Conservation (phyloP, 2,329 filamentous ascomycete genomes). For the Chrysoporthe puriensis region DNA sequence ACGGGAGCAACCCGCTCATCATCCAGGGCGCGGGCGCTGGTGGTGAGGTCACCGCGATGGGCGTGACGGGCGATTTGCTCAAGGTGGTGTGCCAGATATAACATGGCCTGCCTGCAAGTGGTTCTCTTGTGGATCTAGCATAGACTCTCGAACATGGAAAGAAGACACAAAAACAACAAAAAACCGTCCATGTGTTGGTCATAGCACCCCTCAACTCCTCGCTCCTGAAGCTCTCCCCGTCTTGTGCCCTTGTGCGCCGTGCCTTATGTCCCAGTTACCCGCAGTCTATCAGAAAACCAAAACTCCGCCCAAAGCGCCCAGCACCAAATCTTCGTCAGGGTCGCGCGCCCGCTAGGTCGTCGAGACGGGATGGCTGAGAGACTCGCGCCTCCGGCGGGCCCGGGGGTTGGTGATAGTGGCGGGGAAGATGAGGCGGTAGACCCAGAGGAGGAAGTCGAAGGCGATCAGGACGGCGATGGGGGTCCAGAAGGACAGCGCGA, state of each 20-base stretch:
- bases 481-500: slow-evolving; percentile 51
- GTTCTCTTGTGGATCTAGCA: not conserved
- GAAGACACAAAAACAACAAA: slow-evolving; percentile 1
- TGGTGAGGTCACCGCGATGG: slow-evolving; percentile 96
- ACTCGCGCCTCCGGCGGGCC: slow-evolving; percentile 29
- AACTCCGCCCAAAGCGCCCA: not conserved
- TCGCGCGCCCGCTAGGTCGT: slow-evolving; percentile 24
- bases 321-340: not conserved
- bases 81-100: slow-evolving; percentile 79
- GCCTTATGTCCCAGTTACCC: slow-evolving; percentile 3
- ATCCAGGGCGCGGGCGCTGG: slow-evolving; percentile 94
- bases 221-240: slow-evolving; percentile 12
- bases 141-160: slow-evolving; percentile 2
- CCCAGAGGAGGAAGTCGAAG: slow-evolving; percentile 57
- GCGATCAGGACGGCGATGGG: slow-evolving; percentile 53
- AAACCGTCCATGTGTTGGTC: not conserved
- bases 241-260: slow-evolving; percentile 13
- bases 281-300: not conserved
- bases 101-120: slow-evolving; percentile 4
- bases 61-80: slow-evolving; percentile 89
- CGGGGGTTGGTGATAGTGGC: slow-evolving; percentile 19
- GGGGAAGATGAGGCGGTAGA: slow-evolving; percentile 49
- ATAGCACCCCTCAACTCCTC: slow-evolving; percentile 20
- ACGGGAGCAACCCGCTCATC: slow-evolving; percentile 87
- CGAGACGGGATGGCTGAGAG: slow-evolving; percentile 30